phyloP scores from a whole-genome alignment of 768 basidiomycete genomes.

The Chalciporus piperatus region DNA sequence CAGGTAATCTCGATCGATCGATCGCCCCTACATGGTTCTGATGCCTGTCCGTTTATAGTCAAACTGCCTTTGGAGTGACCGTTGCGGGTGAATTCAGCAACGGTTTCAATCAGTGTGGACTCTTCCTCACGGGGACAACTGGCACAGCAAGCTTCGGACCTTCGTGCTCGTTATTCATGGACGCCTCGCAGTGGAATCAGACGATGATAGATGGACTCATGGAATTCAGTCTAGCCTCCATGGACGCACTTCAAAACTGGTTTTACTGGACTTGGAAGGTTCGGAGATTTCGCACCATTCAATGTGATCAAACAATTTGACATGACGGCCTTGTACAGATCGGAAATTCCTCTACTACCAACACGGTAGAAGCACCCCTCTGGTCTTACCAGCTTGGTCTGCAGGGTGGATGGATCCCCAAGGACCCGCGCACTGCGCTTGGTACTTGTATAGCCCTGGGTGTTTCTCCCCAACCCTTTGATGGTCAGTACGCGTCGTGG shows the following conservation, averaged over 20 bases:
- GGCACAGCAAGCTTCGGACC: constrained; percentile 25
- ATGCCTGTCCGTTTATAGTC: constrained; percentile 29
- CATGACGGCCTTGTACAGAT: constrained; percentile 35
- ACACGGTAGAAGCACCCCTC: constrained; percentile 49
- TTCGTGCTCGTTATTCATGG: constrained; percentile 42
- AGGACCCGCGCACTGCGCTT: constrained; percentile 62
- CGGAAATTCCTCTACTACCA: constrained; percentile 52
- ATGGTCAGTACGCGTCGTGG: constrained; percentile 56
- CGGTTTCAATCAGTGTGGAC: constrained; percentile 65
- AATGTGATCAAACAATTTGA: not conserved
- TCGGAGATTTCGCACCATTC: not conserved
- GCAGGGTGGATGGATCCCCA: constrained; percentile 74
- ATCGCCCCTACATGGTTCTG: not conserved
- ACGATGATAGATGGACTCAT: constrained; percentile 50
- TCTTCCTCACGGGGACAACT: constrained; percentile 40
- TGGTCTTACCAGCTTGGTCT: constrained; percentile 76
- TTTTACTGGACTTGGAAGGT: constrained; percentile 85
- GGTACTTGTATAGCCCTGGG: constrained; percentile 66
- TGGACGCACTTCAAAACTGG: constrained; percentile 67
- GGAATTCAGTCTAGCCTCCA: constrained; percentile 51
- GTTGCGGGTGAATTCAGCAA: constrained; percentile 76
- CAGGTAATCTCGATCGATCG: constrained; percentile 24
- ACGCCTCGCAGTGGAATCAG: constrained; percentile 52
- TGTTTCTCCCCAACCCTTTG: constrained; percentile 40
- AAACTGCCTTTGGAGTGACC: constrained; percentile 62